Percentiles rank a stretch among this genome's conserved stretches.
Evolutionary conservation across 108 stramenopile species (phyloP).

Genomic region (Fragilaria crotonensis): DNA sequence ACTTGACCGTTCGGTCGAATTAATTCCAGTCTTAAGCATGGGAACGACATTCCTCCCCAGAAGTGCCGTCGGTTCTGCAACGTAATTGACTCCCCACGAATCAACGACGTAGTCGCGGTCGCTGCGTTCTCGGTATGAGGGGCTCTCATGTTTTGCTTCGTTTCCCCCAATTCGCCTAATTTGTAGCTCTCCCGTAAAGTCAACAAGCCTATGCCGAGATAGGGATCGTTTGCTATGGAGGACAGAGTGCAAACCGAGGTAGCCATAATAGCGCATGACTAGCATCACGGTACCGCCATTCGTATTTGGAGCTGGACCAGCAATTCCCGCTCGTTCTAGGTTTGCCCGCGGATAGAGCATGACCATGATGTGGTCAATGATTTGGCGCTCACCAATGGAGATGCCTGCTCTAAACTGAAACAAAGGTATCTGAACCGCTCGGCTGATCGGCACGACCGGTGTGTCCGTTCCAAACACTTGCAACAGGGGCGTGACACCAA

Average conservation of each 20-base stretch:
- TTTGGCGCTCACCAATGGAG: constrained; percentile 46
- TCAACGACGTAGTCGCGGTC: constrained; percentile 20
- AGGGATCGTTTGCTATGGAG: constrained; percentile 61
- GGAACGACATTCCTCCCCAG: constrained; percentile 45
- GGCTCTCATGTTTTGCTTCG: constrained; percentile 3
- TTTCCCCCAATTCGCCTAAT: constrained; percentile 29
- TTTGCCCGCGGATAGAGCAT: constrained; percentile 60
- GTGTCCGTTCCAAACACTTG: constrained; percentile 75
- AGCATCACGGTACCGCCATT: constrained; percentile 82
- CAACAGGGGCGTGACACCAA: constrained; percentile 78
- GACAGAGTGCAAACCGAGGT: constrained; percentile 74
- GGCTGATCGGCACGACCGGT: constrained; percentile 53
- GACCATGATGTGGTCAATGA: constrained; percentile 79
- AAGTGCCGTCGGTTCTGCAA: constrained; percentile 56
- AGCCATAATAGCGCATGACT: constrained; percentile 85
- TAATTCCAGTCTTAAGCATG: neutral
- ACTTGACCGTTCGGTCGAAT: neutral
- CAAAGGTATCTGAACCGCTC: constrained; percentile 80
- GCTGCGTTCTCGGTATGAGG: neutral
- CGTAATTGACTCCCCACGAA: constrained; percentile 31
- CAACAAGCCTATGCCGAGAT: constrained; percentile 73
- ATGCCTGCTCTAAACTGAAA: constrained; percentile 64
- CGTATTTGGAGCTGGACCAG: constrained; percentile 11
- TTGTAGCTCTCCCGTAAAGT: constrained; percentile 75
- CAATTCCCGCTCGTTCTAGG: neutral